Percentiles rank a stretch among this genome's conserved stretches.
Evolutionary conservation across 2,329 filamentous ascomycete species (phyloP).

Genomic region (Paraconiothyrium sp.): DNA sequence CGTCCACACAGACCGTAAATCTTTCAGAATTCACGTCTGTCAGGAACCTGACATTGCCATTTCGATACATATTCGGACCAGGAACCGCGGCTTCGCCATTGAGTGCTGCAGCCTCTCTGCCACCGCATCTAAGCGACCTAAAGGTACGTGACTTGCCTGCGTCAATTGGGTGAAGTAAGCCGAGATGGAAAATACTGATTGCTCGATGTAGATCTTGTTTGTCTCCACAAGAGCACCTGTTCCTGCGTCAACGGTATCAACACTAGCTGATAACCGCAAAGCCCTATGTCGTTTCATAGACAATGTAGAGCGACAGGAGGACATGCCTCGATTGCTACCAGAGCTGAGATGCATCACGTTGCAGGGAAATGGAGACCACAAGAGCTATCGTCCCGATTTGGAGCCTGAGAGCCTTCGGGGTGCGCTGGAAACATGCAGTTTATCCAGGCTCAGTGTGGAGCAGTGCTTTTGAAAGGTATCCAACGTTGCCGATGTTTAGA

Average conservation of each 20-base stretch:
- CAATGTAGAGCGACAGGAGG: not conserved
- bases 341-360: not conserved
- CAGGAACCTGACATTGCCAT: constrained; percentile 11
- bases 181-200: not conserved
- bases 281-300: not conserved
- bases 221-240: not conserved
- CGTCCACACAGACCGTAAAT: not conserved
- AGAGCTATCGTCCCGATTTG: not conserved
- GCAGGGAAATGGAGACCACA: not conserved
- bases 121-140: constrained; percentile 3
- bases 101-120: not conserved
- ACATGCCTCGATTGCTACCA: not conserved
- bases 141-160: not conserved
- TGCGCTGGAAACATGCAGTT: not conserved
- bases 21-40: constrained; percentile 11
- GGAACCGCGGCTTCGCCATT: not conserved
- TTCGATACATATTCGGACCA: constrained; percentile 11
- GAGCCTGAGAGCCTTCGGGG: not conserved
- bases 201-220: not conserved
- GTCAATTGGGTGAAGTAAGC: too few species aligned
- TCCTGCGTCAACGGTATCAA: too few species aligned
- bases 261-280: not conserved
- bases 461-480: not conserved
- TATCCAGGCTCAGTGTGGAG: not conserved
- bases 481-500: not conserved